These are phyloP conservation scores for Cercospora zeae-maydis DNA, from an alignment of 2,329 filamentous ascomycete genomes.

Conservation along the genomic window DNA sequence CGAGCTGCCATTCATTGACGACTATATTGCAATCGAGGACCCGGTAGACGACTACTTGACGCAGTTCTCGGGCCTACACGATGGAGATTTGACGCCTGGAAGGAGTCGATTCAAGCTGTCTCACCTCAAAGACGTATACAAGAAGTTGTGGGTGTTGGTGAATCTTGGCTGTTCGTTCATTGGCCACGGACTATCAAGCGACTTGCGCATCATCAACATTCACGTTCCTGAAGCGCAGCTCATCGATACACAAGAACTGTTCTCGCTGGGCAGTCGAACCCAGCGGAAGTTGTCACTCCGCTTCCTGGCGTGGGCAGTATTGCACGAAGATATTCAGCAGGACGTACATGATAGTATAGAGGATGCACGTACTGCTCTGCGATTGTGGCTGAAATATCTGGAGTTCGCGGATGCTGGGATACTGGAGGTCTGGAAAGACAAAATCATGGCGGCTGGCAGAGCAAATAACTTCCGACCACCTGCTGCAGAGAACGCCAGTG, in stretches of 20 bases:
- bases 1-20: conserved; percentile 87
- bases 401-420: conserved; percentile 86
- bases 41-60: conserved; percentile 94
- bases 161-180: conserved; percentile 93
- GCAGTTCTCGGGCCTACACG: conserved; percentile 84
- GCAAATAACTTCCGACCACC: conserved; percentile 48
- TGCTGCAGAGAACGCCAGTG: conserved; percentile 27
- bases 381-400: conserved; percentile 82
- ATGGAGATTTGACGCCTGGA: conserved; percentile 76
- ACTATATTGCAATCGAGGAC: conserved; percentile 90
- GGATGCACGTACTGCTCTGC: conserved; percentile 85
- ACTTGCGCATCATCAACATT: conserved; percentile 98
- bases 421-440: conserved; percentile 75
- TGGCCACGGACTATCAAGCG: conserved; percentile 87
- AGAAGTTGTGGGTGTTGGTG: conserved; percentile 94
- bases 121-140: conserved; percentile 86
- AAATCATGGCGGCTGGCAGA: conserved; percentile 70
- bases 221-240: conserved; percentile 86
- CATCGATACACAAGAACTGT: conserved; percentile 90
- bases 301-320: conserved; percentile 84
- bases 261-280: conserved; percentile 70
- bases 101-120: conserved; percentile 80
- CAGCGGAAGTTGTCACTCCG: conserved; percentile 85
- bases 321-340: conserved; percentile 91
- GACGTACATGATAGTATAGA: conserved; percentile 91